These are phyloP conservation scores for Didymella segeticola DNA, from an alignment of 2,329 filamentous ascomycete species.

Conservation along the genomic window DNA sequence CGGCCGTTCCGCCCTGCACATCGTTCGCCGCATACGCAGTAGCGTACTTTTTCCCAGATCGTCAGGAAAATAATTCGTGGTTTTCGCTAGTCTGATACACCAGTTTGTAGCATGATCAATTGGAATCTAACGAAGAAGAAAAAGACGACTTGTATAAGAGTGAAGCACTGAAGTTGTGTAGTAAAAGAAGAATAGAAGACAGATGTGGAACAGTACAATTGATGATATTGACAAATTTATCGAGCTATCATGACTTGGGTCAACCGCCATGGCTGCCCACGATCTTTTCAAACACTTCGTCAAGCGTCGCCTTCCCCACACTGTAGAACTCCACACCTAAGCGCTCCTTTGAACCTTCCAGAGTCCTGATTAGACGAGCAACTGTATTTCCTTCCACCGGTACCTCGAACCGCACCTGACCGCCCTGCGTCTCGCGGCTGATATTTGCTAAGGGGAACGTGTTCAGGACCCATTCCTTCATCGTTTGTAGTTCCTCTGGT, in stretches of 20 bases:
- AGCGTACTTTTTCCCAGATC: constrained; percentile 25
- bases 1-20: constrained; percentile 27
- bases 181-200: no score
- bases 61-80: no score
- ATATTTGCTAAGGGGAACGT: constrained; percentile 66
- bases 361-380: constrained; percentile 68
- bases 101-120: no score
- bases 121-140: no score
- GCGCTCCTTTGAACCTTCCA: constrained; percentile 72
- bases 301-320: constrained; percentile 76
- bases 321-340: constrained; percentile 83
- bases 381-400: constrained; percentile 62
- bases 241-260: no score
- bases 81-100: no score
- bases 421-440: constrained; percentile 65
- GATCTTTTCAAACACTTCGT: constrained; percentile 87
- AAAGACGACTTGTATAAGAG: no score
- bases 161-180: no score
- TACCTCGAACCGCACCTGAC: constrained; percentile 81
- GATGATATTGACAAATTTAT: no score
- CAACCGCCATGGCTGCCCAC: constrained; percentile 55
- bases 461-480: constrained; percentile 69
- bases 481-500: constrained; percentile 66
- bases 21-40: constrained; percentile 30
- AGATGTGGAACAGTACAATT: no score